phyloP scores from a whole-genome alignment of 495 filamentous ascomycete species.

The Talaromyces proteolyticus region DNA sequence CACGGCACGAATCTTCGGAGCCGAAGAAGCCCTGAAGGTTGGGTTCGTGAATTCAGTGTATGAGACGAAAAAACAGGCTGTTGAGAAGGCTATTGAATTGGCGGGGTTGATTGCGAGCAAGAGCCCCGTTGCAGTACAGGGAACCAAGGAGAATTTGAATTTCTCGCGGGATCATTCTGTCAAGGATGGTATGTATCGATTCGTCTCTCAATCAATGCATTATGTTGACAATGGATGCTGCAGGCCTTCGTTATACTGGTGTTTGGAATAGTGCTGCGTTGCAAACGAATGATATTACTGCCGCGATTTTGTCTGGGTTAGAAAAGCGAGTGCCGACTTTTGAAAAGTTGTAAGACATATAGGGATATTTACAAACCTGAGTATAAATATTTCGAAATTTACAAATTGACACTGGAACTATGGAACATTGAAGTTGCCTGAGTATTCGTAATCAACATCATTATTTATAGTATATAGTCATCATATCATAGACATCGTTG shows the following conservation, averaged over 20 bases:
- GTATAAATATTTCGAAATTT: too few species aligned
- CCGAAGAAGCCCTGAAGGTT: slow-evolving; percentile 72
- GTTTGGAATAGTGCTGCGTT: slow-evolving; percentile 83
- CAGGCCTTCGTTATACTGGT: slow-evolving; percentile 73
- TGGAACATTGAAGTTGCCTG: too few species aligned
- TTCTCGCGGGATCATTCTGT: slow-evolving; percentile 74
- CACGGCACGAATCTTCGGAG: slow-evolving; percentile 68
- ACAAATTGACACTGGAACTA: too few species aligned
- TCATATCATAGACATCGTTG: slow-evolving; percentile 1
- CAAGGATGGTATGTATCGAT: slow-evolving; percentile 57
- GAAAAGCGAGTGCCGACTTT: slow-evolving; percentile 78
- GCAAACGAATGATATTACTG: slow-evolving; percentile 72
- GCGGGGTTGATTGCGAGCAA: slow-evolving; percentile 67
- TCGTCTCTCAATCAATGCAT: slow-evolving; percentile 8
- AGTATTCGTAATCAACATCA: too few species aligned
- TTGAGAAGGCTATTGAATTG: slow-evolving; percentile 58
- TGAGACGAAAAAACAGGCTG: slow-evolving; percentile 53
- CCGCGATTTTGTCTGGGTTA: slow-evolving; percentile 68
- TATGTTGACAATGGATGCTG: neutral
- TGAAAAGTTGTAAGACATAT: slow-evolving; percentile 64
- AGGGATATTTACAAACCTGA: too few species aligned
- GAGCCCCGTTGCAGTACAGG: slow-evolving; percentile 87
- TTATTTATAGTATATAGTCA: too few species aligned
- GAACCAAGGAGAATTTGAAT: slow-evolving; percentile 91
- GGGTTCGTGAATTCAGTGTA: slow-evolving; percentile 82